Evolutionary conservation across 2,329 filamentous ascomycete genomes (phyloP).

Genomic region (Chrysoporthe puriensis): DNA sequence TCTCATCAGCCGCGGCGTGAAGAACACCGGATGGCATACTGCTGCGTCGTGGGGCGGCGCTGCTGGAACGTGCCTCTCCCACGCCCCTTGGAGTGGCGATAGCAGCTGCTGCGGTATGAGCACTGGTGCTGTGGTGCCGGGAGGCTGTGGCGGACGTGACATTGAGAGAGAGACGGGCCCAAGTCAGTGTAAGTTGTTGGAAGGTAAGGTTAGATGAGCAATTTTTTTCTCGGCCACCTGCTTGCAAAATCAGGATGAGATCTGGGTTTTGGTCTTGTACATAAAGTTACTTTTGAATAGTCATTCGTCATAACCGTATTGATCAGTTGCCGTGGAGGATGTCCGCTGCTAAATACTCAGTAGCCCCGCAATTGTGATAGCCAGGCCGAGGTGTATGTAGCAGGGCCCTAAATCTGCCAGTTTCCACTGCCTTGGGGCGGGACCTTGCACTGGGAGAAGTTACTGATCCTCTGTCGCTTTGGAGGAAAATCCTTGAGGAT

Average conservation of each 20-base stretch:
- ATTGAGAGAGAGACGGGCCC: background rate
- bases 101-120: constrained; percentile 33
- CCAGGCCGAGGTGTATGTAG: constrained; percentile 14
- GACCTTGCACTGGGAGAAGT: too few species aligned
- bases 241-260: background rate
- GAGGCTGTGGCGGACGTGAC: constrained; percentile 22
- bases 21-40: constrained; percentile 74
- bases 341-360: background rate
- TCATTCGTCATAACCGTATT: background rate
- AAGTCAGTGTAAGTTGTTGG: background rate
- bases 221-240: background rate
- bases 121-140: constrained; percentile 29
- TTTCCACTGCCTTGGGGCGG: background rate
- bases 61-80: constrained; percentile 41
- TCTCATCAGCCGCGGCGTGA: constrained; percentile 65
- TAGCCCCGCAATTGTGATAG: constrained; percentile 12
- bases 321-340: constrained; percentile 4
- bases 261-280: background rate
- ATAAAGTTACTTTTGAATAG: background rate
- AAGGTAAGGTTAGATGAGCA: background rate
- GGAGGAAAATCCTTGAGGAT: too few species aligned
- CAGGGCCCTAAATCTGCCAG: background rate
- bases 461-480: too few species aligned
- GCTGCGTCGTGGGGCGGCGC: constrained; percentile 51
- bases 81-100: constrained; percentile 32